Percentiles rank a stretch among this genome's conserved stretches.
phyloP scores from a whole-genome alignment of 805 yeast species.

The Zygotorulaspora chibaensis region DNA sequence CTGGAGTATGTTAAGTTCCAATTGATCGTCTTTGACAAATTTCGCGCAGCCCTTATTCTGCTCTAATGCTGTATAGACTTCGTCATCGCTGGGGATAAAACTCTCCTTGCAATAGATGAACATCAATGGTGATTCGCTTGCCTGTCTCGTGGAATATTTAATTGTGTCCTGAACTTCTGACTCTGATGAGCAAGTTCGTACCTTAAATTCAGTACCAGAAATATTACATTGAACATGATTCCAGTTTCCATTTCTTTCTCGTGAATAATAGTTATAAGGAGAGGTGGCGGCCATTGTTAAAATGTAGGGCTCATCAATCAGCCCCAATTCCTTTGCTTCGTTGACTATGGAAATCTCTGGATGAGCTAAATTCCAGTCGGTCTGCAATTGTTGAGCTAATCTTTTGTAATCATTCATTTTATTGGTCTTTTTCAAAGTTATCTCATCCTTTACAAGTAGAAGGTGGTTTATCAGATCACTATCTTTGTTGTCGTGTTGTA shows the following conservation, averaged over 20 bases:
- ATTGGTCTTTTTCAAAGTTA: conserved; percentile 13
- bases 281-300: conserved; percentile 28
- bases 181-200: conserved; percentile 15
- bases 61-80: conserved; percentile 15
- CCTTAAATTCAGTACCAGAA: conserved; percentile 17
- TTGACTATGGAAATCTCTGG: conserved; percentile 27
- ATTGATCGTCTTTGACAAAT: conserved; percentile 23
- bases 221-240: conserved; percentile 16
- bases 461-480: conserved; percentile 11
- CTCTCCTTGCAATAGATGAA: conserved; percentile 25
- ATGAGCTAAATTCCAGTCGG: conserved; percentile 28
- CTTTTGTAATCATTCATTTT: conserved; percentile 29
- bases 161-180: conserved; percentile 22
- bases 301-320: conserved; percentile 28
- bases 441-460: conserved; percentile 14
- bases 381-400: conserved; percentile 24
- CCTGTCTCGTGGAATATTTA: conserved; percentile 21
- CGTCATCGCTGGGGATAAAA: conserved; percentile 17
- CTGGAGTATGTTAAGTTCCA: conserved; percentile 7
- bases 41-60: conserved; percentile 22
- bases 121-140: conserved; percentile 33
- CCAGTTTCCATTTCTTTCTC: conserved; percentile 23
- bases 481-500: conserved; percentile 15
- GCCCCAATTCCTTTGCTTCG: conserved; percentile 22
- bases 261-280: conserved; percentile 27